Evolutionary conservation across 2,329 filamentous ascomycete species (phyloP), one percentile per base, ranked within the genome.

Genomic region (Zymoseptoria tritici): DNA sequence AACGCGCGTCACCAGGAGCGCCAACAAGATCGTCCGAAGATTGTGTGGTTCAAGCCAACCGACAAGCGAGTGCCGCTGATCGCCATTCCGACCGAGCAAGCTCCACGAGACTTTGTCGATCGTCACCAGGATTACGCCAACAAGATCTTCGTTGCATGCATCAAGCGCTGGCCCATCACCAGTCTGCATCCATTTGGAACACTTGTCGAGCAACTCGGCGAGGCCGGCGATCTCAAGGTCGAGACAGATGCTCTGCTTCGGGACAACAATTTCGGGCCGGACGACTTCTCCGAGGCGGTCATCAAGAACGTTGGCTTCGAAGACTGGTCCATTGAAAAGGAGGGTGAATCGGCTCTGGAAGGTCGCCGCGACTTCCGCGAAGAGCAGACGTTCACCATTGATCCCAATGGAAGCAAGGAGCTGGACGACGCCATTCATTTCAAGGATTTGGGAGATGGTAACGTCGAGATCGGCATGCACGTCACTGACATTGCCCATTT

Each of bases 11-110:
- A 94, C 66, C 90, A 92, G 62, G 87, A 88, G 65, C 90, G 92
- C 57, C 85, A 90, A 64, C 91, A 95, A 73, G 94, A 99, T 65
- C 97, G 97, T 78, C 94, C 94, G 64, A 99, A 99, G 85, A 99
- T 99, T 77, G 94, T 99, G 50, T 99, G 94, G 94, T 99, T 99
- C 81, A 99, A 99, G 81, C 94, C 94, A 60, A 99, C 94, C 1
- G 94, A 99, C 78, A 97, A 99, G 84, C 91, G 94, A 72, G 94
- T 99, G 54, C 94, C 94, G 55, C 81, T 99, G 66, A 99, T 99
- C 75, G 94, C 94, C 57, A 99, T 99, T 65, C 94, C 94, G 1
- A 99, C 94, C 2, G 94, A 99, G 75, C 94, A 99, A 77, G 94
- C 94, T 8, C 94, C 94, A 20, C 88, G 91, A 42, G 94, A 97